Base-by-base conservation (phyloP, 495 filamentous ascomycete species). In the Penicillium paradoxum region DNA sequence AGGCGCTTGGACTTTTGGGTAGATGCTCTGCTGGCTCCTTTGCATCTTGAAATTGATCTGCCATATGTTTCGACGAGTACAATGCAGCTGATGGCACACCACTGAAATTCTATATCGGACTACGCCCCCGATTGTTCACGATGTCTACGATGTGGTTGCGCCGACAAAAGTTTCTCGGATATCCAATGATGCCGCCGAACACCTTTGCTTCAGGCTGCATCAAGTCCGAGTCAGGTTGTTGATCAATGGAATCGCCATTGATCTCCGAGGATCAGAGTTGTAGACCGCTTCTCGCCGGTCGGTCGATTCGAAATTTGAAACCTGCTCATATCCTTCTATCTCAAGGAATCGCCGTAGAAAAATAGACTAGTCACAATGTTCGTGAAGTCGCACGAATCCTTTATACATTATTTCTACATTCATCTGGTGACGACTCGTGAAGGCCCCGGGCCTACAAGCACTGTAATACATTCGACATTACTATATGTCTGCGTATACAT, bases 1-100 rank as follows among this genome's bases (percentile, higher is more conserved):
- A 50, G 59, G 55, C 39, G 48, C 60, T 37, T 57, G 46, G 39
- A 22, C 41, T 55, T 45, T 30, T 39, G 29, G 27, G 17, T 17
- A 17, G 6, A 14, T 14, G 45, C 41, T 47, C 38, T 37, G 34
- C 13, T 45, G 42, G 34, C 48, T 55, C 52, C 47, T 56, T 59
- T 65, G 37, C 55, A 45, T 54, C 30, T 43, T 18, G 44, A 50
- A 46, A 36, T 25, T 43, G 41, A 42, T 42, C 8, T 34, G 15
- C 24, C 10, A 56, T 47, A 49, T 19, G 38, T 21, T 19, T 21
- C 13, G 13, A 42, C n/a, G 13, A 42, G 37, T 25, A 32, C 27
- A 33, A 21, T 32, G 10, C 17, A 32, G 3, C 14, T 32, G 2
- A 22, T 46, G 36, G 27, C 25, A 15, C 45, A 22, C 49, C 38